Percentiles rank a stretch among this genome's conserved stretches.
phyloP scores from a whole-genome alignment of 1,139 yeast genomes.

The Saccharomycopsis hybrid region DNA sequence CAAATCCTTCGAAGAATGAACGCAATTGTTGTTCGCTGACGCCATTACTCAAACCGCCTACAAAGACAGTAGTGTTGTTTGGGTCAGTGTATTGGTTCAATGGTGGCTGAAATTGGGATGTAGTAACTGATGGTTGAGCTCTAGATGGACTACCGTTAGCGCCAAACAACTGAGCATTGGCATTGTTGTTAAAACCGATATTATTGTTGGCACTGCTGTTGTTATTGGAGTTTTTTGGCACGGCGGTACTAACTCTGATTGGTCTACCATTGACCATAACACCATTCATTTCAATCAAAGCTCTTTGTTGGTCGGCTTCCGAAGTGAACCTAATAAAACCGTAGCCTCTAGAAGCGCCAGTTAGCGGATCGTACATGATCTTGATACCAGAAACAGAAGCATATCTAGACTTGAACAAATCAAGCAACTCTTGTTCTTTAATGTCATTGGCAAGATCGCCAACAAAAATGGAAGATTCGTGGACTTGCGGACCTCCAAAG shows the following conservation, averaged over 20 bases:
- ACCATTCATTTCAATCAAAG: constrained; percentile 81
- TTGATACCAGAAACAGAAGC: constrained; percentile 78
- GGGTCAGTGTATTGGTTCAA: constrained; percentile 62
- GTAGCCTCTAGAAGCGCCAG: constrained; percentile 77
- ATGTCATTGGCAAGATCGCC: constrained; percentile 80
- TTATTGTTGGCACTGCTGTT: constrained; percentile 11
- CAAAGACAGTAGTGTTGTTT: constrained; percentile 87
- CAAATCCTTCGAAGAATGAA: constrained; percentile 76
- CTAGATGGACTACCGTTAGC: constrained; percentile 6
- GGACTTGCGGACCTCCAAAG: constrained; percentile 27
- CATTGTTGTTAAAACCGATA: background rate
- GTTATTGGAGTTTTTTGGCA: constrained; percentile 48
- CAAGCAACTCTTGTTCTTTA: constrained; percentile 65
- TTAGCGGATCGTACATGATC: constrained; percentile 75
- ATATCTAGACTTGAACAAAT: constrained; percentile 63
- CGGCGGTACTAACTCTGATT: constrained; percentile 69
- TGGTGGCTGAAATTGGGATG: constrained; percentile 33
- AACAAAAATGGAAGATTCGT: constrained; percentile 71
- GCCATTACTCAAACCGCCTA: constrained; percentile 77
- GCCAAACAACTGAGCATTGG: background rate
- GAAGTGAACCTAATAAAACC: constrained; percentile 81
- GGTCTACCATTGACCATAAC: constrained; percentile 66
- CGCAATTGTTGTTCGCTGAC: constrained; percentile 73
- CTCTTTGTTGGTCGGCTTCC: constrained; percentile 67
- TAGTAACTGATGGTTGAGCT: constrained; percentile 21